These are phyloP conservation scores for Lepidium didymum DNA, from an alignment of 345 rosid species.

Conservation along the genomic window DNA sequence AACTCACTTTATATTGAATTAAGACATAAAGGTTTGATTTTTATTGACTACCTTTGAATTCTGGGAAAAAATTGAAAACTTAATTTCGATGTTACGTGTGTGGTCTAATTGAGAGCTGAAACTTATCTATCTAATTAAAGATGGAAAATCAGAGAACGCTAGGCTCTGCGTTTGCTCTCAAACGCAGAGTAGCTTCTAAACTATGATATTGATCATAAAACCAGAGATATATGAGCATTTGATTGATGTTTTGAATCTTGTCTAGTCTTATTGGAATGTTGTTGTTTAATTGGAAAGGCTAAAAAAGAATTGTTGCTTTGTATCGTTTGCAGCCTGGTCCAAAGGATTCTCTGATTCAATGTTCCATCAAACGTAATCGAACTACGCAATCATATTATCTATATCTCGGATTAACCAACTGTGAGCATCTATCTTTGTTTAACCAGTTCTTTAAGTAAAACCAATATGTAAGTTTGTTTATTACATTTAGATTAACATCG, in stretches of 20 bases:
- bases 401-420: conserved; percentile 54
- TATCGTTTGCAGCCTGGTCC: conserved; percentile 66
- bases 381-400: conserved; percentile 49
- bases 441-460: not conserved
- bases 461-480: not conserved
- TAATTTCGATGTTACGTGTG: not conserved
- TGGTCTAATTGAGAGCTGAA: not conserved
- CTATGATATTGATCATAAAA: not conserved
- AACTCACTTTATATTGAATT: not conserved
- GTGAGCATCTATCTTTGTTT: conserved; percentile 31
- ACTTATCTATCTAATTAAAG: not conserved
- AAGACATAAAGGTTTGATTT: conserved; percentile 10
- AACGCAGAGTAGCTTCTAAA: not conserved
- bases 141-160: not conserved
- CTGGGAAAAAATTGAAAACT: not conserved
- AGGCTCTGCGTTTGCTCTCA: not conserved
- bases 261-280: not conserved
- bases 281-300: not conserved
- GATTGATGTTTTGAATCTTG: not conserved
- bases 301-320: not conserved
- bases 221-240: not conserved
- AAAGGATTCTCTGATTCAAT: conserved; percentile 48
- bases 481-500: not conserved
- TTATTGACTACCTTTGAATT: not conserved
- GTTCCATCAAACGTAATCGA: conserved; percentile 57